A percentile compares a stretch with the other conserved stretches of the same genome.
These are phyloP conservation scores for Trichosanthes cucumerina DNA, from an alignment of 306 rosid species.

Conservation along the genomic window DNA sequence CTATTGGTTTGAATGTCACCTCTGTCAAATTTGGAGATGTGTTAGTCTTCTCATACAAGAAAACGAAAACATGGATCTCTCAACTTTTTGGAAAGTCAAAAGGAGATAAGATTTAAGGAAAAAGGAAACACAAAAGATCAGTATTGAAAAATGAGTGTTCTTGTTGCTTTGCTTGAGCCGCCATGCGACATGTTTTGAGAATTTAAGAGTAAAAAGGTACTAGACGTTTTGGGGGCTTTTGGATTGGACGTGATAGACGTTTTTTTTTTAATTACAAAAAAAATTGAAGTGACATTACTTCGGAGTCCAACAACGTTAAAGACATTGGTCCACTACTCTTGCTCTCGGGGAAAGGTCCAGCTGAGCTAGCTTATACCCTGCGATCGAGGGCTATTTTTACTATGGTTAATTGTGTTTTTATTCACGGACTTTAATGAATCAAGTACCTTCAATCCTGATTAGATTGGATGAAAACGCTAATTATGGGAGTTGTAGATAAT, in stretches of 20 bases:
- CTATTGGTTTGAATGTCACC: background rate
- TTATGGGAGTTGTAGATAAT: background rate
- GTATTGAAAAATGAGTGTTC: too few species aligned
- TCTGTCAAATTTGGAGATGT: background rate
- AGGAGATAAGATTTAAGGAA: too few species aligned
- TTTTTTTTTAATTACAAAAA: too few species aligned
- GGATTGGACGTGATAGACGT: background rate
- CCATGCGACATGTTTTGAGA: background rate
- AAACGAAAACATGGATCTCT: background rate
- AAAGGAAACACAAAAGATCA: too few species aligned
- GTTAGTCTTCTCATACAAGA: background rate
- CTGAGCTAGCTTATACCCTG: background rate
- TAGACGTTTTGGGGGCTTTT: too few species aligned
- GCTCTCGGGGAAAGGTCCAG: background rate
- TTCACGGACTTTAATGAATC: background rate
- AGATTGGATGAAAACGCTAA: background rate
- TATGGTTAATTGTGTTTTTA: background rate
- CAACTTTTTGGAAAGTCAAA: background rate
- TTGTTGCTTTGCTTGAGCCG: too few species aligned
- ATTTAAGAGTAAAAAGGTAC: too few species aligned
- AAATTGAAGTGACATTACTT: slow-evolving; percentile 12
- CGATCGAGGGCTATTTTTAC: background rate
- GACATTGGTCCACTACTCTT: background rate
- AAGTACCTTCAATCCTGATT: background rate
- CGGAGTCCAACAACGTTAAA: slow-evolving; percentile 13